Base-by-base conservation (phyloP, 345 rosid species). In the Brassica nigra region DNA sequence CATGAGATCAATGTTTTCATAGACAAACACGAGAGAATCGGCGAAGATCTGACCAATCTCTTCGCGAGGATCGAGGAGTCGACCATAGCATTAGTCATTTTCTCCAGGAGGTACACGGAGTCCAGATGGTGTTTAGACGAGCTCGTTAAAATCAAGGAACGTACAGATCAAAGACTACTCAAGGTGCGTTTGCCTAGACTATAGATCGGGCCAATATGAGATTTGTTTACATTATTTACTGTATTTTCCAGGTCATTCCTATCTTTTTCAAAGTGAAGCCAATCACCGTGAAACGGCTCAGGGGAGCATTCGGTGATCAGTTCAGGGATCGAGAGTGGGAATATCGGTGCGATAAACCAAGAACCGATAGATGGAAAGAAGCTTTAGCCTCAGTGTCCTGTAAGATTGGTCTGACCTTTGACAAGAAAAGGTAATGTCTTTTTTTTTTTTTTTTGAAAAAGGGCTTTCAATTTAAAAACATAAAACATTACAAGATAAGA, bases 41-140 rank as follows among this genome's bases (percentile, higher is more conserved):
- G 33, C 2, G 30, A 11, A 20, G 63, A 55, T 33, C 44, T 33
- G 8, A 49, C 27, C 8, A 33, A 55, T 55, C 62, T 55, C 20
- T 49, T 70, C 2, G 16, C 6, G 8, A 70, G 39, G 28, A 70
- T 70, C 8, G 73, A 70, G 61, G 62, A 70, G 73, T 52, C 62
- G 29, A 70, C 44, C 62, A 52, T 70, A 1, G 73, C 62, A 0
- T 10, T 70, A 3, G 61, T 49, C 5, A 49, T 70, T 23, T 70
- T 70, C 62, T 70, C 73, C 12, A 15, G 29, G 14, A 29, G 44
- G n/a, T 70, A 70, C 62, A 14, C 62, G 2, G 62, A 27, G 30
- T 70, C 73, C 0, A 70, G 1, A 15, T 70, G 62, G 62, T 70
- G 73, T 14, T 49, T 49, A n/a, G 57, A 49, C 57, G 57, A 49